Evolutionary conservation across 257 asterid species (phyloP).

Genomic region (Solanum virginianum): DNA sequence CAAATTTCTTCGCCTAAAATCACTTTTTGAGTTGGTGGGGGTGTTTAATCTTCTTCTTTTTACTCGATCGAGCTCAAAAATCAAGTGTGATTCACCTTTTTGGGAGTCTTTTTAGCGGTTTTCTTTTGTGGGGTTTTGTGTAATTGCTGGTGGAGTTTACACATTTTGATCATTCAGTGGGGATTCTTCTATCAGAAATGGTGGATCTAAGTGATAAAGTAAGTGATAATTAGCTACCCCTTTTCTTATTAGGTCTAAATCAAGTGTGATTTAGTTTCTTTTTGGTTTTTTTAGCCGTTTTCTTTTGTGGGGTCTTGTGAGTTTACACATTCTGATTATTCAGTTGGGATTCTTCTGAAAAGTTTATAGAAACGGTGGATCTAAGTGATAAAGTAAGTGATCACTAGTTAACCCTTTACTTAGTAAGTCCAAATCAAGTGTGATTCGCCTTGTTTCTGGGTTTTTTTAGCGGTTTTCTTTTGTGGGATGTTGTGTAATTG

Average conservation of each 20-base stretch:
- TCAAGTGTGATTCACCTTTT: background rate
- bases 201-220: slow-evolving; percentile 90
- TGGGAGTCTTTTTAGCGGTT: background rate
- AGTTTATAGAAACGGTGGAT: slow-evolving; percentile 38
- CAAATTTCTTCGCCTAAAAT: slow-evolving; percentile 15
- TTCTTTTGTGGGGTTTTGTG: background rate
- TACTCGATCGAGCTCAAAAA: background rate
- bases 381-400: slow-evolving; percentile 79
- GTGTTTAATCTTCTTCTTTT: background rate
- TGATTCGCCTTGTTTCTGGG: background rate
- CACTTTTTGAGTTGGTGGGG: background rate
- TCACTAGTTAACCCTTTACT: slow-evolving; percentile 1
- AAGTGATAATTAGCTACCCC: slow-evolving; percentile 27
- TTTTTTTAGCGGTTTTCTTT: background rate
- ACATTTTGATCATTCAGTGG: background rate
- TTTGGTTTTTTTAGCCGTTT: background rate
- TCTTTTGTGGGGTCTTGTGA: background rate
- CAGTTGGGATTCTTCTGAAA: background rate
- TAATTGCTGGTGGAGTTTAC: background rate
- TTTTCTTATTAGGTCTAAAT: background rate
- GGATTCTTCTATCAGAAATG: slow-evolving; percentile 2
- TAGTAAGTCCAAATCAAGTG: background rate
- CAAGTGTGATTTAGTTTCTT: background rate
- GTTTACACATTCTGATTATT: background rate
- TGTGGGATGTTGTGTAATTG: background rate